These are phyloP conservation scores for Fennellomyces sp. DNA, from an alignment of 371 early-diverging fungal genomes.

Conservation along the genomic window DNA sequence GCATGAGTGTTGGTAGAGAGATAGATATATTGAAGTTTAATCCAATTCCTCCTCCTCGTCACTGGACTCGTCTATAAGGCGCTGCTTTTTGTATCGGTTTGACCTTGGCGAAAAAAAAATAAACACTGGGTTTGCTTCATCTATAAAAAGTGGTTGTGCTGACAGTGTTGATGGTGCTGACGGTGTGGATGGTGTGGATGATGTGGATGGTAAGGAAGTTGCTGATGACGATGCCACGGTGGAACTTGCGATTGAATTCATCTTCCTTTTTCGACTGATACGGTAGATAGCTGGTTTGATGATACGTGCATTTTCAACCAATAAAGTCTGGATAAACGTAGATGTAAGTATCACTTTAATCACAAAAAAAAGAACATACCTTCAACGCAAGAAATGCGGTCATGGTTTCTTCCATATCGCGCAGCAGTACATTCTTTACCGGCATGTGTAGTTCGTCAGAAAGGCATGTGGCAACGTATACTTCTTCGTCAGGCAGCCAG, in stretches of 20 bases:
- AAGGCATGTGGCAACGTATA: background rate
- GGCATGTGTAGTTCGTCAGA: background rate
- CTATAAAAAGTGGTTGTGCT: background rate
- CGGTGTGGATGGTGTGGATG: background rate
- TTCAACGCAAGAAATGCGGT: background rate
- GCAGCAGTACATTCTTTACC: background rate
- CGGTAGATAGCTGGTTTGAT: too few relatives aligned
- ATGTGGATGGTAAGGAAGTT: too few relatives aligned
- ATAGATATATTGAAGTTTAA: too few relatives aligned
- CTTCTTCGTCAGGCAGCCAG: background rate
- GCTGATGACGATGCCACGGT: background rate
- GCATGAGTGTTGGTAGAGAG: too few relatives aligned
- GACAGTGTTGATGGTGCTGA: background rate
- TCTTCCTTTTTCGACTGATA: too few relatives aligned
- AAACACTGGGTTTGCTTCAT: constrained; percentile 17
- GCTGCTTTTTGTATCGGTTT: constrained; percentile 33
- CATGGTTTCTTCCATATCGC: too few relatives aligned
- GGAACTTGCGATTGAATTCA: too few relatives aligned
- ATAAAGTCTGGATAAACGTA: too few relatives aligned
- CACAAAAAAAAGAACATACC: background rate
- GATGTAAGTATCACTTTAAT: too few relatives aligned
- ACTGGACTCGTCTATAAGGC: constrained; percentile 64
- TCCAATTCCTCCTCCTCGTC: too few relatives aligned
- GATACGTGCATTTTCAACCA: too few relatives aligned
- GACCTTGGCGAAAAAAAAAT: background rate